Evolutionary conservation across 2,329 filamentous ascomycete species (phyloP), one percentile per base, ranked within the genome.

Genomic region (Nectriaceae sp.): DNA sequence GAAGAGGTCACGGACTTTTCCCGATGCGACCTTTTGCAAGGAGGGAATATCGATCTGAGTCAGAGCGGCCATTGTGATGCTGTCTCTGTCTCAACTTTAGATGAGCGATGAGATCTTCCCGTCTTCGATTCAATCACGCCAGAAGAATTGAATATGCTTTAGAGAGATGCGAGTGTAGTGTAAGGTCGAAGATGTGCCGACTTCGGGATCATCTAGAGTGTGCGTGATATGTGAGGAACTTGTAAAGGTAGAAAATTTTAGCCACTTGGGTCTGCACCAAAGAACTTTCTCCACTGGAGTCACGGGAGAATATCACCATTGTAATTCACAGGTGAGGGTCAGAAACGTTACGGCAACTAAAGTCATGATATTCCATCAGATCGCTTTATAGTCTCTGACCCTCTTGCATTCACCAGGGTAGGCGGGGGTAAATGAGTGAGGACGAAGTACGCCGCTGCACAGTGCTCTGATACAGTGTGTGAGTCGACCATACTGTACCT

Each of bases 1-100:
- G 69, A 90, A 96, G 31, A 95, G 79, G 64, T 95, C 89, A 63
- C 90, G 84, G 21, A 95, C 90, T 74, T 95, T 95, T 60, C 78
- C 75, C 29, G 68, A 66, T 31, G 69, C 67, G 40, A 71, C 55
- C 54, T 65, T 66, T n/a, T 61, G 47, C 48, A 71, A 57, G 40
- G 66, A 69, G 3, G 63, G 54, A n/a, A 71, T 59, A 26, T 40
- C 45, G 36, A 59, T 52, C 38, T 56, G 44, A 16, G 55, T 58
- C 20, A 58, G 39, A 16, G 52, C 53, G 10, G 33, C 16, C 33
- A 18, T 11, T 6, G 33, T 11, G 11, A 18, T 18, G 6, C 10
- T 37, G 33, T 31, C 15, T 31, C 8, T 8, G 8, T 31, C 26
- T 8, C 8, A 57, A 57, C 10, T 29, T 40, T n/a, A 19, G 26